These are phyloP conservation scores for Claviceps spartinae DNA, from an alignment of 2,329 filamentous ascomycete species.

Conservation along the genomic window DNA sequence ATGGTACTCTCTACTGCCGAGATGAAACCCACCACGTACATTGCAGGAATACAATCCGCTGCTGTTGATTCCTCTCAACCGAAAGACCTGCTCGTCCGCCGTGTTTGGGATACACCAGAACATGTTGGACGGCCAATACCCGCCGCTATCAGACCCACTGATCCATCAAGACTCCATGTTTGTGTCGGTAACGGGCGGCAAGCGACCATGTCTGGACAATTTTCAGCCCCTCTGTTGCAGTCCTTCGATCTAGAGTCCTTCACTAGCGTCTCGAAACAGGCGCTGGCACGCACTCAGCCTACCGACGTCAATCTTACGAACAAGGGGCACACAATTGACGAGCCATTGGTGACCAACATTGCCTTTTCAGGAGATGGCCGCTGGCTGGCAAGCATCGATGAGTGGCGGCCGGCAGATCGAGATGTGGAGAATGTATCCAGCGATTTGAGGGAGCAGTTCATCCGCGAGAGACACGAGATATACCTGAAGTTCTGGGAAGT, in stretches of 20 bases:
- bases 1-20: conserved; percentile 87
- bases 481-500: conserved; percentile 85
- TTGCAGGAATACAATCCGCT: conserved; percentile 66
- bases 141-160: conserved; percentile 46
- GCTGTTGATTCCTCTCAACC: conserved; percentile 35
- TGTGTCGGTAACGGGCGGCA: conserved; percentile 52
- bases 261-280: conserved; percentile 71
- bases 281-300: conserved; percentile 74
- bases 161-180: conserved; percentile 51
- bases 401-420: conserved; percentile 63
- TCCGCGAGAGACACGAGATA: conserved; percentile 49
- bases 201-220: conserved; percentile 36
- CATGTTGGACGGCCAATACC: conserved; percentile 38
- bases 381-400: conserved; percentile 86
- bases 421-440: conserved; percentile 42
- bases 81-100: conserved; percentile 38
- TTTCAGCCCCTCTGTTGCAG: conserved; percentile 53
- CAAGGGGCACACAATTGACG: conserved; percentile 55
- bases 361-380: conserved; percentile 66
- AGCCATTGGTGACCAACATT: conserved; percentile 66
- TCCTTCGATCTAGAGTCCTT: conserved; percentile 74
- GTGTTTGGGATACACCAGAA: conserved; percentile 33
- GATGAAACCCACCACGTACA: conserved; percentile 68
- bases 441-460: conserved; percentile 29
- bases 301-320: conserved; percentile 68